Evolutionary conservation across 208 protist species (phyloP), one percentile per base, ranked within the genome.

Genomic region (Tritrichomonas foetus): DNA sequence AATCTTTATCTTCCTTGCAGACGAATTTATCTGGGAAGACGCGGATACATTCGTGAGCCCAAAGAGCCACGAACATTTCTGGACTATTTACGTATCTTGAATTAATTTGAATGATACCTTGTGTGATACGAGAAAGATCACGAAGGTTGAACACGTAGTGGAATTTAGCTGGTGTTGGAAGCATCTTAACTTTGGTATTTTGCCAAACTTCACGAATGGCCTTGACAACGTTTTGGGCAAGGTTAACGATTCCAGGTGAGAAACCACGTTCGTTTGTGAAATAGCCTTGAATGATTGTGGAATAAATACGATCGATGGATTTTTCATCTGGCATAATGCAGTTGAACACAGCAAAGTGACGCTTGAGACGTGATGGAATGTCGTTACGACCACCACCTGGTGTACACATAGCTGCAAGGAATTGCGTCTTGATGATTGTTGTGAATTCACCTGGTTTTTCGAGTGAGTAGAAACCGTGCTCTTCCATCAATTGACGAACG

Each of bases 131-230:
- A 11, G 97, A 98, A 14, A 99, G 96, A 93, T 99, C 98, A 93
- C 98, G 97, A 95, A 99, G 96, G 96, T 99, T 99, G 96, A 99
- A 99, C 92, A 99, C 97, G 97, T 99, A 99, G 95, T 99, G 98
- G 95, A 99, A 99, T 96, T 99, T 99, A 93, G 97, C 97, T 30
- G 98, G 98, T 1, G 98, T 99, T 72, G 98, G 98, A 53, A 99
- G 95, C 97, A 99, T 98, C 93, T 97, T 97, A 16, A 30, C 75
- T 41, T 95, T 95, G 14, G 96, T 95, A 14, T 69, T 27, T 44
- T 96, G 44, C 96, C 96, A 98, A 13, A 98, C 39, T 8, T 66
- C 30, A 36, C 96, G 94, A 3, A 96, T 97, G 16, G 95, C 44
- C 27, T 80, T 49, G 30, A 95, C 94, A 20, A 97, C 93, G 22